A percentile compares a stretch with the other conserved stretches of the same genome.
phyloP scores from a whole-genome alignment of 2,329 filamentous ascomycete species.

The Scedosporium minutisporum region DNA sequence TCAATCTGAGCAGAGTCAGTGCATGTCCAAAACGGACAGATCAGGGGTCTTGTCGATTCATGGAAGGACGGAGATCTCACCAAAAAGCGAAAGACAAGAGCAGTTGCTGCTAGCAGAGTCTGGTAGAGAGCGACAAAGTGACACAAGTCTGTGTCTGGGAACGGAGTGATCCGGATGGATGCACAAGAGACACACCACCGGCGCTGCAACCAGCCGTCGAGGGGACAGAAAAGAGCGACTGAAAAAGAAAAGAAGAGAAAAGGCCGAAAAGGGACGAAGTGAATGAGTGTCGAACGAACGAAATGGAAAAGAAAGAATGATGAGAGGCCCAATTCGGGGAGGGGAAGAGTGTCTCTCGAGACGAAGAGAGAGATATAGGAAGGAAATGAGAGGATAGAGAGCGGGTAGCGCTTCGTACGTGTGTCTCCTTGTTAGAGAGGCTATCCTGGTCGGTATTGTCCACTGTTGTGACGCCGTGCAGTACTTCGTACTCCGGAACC shows the following conservation, averaged over 20 bases:
- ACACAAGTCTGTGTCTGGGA: slow-evolving; percentile 2
- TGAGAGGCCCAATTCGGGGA: slow-evolving; percentile 7
- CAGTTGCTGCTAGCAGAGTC: neutral
- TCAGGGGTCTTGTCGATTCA: neutral
- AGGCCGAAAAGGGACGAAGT: neutral
- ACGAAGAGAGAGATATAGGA: neutral
- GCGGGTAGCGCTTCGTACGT: too few species aligned
- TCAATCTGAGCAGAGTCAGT: neutral
- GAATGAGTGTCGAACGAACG: neutral
- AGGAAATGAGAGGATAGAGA: too few species aligned
- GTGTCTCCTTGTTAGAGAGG: too few species aligned
- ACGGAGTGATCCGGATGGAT: slow-evolving; percentile 3
- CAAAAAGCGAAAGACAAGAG: neutral
- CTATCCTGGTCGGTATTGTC: too few species aligned
- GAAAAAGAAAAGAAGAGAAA: slow-evolving; percentile 1
- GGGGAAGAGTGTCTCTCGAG: slow-evolving; percentile 8
- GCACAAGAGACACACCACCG: neutral
- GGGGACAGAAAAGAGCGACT: slow-evolving; percentile 6
- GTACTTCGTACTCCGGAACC: neutral
- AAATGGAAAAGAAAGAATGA: slow-evolving; percentile 6
- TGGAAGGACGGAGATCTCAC: neutral
- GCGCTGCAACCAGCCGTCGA: slow-evolving; percentile 5
- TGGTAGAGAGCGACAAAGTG: slow-evolving; percentile 6
- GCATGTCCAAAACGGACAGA: neutral
- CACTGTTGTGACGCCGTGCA: too few species aligned